A percentile compares a stretch with the other conserved stretches of the same genome.
These are phyloP conservation scores for Acorus gramineus DNA, from an alignment of 106 monocot genomes.

Conservation along the genomic window DNA sequence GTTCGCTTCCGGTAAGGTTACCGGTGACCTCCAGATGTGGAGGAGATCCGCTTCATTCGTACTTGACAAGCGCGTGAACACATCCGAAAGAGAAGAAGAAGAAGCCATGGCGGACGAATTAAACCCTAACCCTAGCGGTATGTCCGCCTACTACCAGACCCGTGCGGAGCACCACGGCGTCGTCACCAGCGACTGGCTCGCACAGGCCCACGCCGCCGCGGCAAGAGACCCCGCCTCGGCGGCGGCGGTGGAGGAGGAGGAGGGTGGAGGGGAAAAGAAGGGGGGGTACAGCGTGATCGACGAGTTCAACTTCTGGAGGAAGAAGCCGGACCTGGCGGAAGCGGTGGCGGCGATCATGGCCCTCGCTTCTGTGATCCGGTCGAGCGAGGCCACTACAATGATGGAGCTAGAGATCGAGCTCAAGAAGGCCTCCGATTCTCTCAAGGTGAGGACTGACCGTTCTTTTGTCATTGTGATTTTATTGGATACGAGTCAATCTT, in stretches of 20 bases:
- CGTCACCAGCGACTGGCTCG: conserved; percentile 91
- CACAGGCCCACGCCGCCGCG: conserved; percentile 56
- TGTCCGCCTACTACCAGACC: conserved; percentile 95
- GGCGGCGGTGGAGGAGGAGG: background rate
- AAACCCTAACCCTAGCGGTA: conserved; percentile 28
- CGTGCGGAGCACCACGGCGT: conserved; percentile 81
- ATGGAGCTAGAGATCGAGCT: conserved; percentile 98
- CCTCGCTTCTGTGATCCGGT: conserved; percentile 64
- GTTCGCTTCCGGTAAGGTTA: too few relatives aligned
- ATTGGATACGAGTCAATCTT: too few relatives aligned
- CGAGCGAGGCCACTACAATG: conserved; percentile 79
- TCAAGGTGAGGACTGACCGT: conserved; percentile 39
- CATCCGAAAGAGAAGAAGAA: background rate
- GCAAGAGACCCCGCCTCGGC: conserved; percentile 2
- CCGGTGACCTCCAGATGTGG: conserved; percentile 42
- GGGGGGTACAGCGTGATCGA: conserved; percentile 60
- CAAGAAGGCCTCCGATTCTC: conserved; percentile 71
- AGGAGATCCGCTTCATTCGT: conserved; percentile 77
- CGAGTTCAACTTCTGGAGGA: conserved; percentile 93
- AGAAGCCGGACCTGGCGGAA: conserved; percentile 91
- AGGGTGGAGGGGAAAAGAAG: background rate
- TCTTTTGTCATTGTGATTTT: too few relatives aligned
- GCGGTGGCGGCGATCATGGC: conserved; percentile 99
- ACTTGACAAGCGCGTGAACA: conserved; percentile 34
- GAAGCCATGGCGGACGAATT: conserved; percentile 10